Evolutionary conservation across 2,329 filamentous ascomycete species (phyloP), one percentile per base, ranked within the genome.

Genomic region (Cordyceps fumosorosea): DNA sequence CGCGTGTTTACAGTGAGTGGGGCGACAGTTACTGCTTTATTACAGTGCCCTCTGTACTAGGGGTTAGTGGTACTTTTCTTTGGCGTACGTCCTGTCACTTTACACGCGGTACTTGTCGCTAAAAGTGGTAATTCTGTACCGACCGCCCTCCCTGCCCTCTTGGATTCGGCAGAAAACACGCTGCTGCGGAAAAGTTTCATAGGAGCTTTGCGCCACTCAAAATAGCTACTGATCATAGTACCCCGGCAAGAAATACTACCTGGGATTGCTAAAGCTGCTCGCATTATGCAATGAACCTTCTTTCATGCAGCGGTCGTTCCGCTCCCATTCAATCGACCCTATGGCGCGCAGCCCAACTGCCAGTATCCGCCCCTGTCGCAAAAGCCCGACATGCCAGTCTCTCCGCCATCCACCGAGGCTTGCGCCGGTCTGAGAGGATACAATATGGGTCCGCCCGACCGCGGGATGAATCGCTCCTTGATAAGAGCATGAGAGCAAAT

Each of bases 361-460:
- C 40, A 32, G 14, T 42, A 3, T 34, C 29, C 14, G 16, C 32
- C 1, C 50, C 45, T 18, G 22, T 58, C 6, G 48, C 67, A 5
- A 60, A 64, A 18, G 65, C 67, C 47, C 74, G 73, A 48, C 37
- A 67, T 24, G 69, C 73, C 32, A 74, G 70, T 48, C 80, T 90
- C 64, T 89, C 88, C 11, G 88, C 88, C 50, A 91, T 92, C 69
- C 83, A 86, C 66, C 79, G 82, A 52, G 89, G 89, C 16, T 78
- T 91, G 60, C 84, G 86, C 51, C 69, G 76, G 72, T 73, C 83
- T 26, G 66, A 79, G 69, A 67, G 72, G 64, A 72, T 66, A 45
- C 69, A 71, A 52, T 67, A 66, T 63, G 69, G 71, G 32, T 67
- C 67, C 37, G 8, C 61, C 57, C 55, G 66, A 48, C 51, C 58